Conservation (phyloP, 805 yeast species). For the Nakazawaea wickerhamii region DNA sequence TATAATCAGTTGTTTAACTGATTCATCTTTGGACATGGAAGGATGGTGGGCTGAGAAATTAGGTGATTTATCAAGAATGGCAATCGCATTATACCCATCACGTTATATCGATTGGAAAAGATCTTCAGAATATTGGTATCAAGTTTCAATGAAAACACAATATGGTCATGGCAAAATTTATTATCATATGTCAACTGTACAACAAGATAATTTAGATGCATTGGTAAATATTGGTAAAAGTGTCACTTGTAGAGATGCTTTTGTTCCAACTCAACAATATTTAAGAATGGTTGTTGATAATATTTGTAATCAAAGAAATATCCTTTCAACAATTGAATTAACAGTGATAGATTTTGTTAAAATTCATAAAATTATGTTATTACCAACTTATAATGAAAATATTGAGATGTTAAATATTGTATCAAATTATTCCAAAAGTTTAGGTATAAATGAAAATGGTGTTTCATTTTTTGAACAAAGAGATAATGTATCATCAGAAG, state of each 20-base stretch:
- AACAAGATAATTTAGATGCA: constrained; percentile 70
- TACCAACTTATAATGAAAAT: constrained; percentile 52
- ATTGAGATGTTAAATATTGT: constrained; percentile 54
- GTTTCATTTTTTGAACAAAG: constrained; percentile 53
- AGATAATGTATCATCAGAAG: constrained; percentile 36
- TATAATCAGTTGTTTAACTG: constrained; percentile 48
- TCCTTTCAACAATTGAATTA: constrained; percentile 52
- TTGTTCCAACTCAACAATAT: constrained; percentile 78
- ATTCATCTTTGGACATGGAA: constrained; percentile 51
- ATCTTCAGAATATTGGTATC: constrained; percentile 80
- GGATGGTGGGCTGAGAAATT: constrained; percentile 82
- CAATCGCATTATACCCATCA: constrained; percentile 76
- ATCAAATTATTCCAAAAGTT: constrained; percentile 57
- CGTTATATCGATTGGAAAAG: constrained; percentile 82
- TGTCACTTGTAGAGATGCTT: constrained; percentile 75
- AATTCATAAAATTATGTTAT: constrained; percentile 61
- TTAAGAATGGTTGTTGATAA: constrained; percentile 74
- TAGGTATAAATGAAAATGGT: constrained; percentile 63
- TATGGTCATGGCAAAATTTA: constrained; percentile 84
- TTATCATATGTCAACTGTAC: constrained; percentile 85
- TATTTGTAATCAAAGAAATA: constrained; percentile 59
- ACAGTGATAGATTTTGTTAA: constrained; percentile 58
- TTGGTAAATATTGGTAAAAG: constrained; percentile 75
- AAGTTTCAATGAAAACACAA: constrained; percentile 62
- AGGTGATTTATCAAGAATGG: constrained; percentile 85